phyloP scores from a whole-genome alignment of 495 filamentous ascomycete species.

The Cercophora samala region DNA sequence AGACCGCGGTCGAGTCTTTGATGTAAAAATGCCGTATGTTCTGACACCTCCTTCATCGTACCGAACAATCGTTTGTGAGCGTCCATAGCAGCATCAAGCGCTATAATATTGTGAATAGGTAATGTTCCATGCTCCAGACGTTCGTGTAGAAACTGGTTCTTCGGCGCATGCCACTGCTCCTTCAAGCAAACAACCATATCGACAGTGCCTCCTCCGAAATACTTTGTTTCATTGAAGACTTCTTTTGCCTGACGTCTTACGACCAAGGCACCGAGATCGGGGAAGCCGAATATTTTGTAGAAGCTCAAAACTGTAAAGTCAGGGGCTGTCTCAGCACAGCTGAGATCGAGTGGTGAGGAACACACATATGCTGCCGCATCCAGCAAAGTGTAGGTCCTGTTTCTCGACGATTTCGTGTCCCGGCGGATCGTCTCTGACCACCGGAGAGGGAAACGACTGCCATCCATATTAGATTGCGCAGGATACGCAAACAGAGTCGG shows the following conservation, averaged over 20 bases:
- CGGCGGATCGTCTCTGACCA: conserved; percentile 62
- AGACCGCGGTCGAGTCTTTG: conserved; percentile 58
- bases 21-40: conserved; percentile 69
- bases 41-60: conserved; percentile 65
- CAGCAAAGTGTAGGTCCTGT: conserved; percentile 65
- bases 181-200: conserved; percentile 65
- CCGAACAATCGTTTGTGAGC: conserved; percentile 67
- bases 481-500: conserved; percentile 74
- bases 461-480: conserved; percentile 91
- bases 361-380: conserved; percentile 85
- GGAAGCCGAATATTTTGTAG: conserved; percentile 97
- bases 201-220: conserved; percentile 95
- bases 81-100: conserved; percentile 67
- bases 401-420: conserved; percentile 5
- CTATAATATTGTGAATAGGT: conserved; percentile 84
- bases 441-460: conserved; percentile 65
- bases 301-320: conserved; percentile 91
- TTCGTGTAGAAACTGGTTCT: conserved; percentile 69
- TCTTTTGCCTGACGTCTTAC: conserved; percentile 66
- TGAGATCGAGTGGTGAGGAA: conserved; percentile 71
- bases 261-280: conserved; percentile 84
- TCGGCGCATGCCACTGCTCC: conserved; percentile 72
- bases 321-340: conserved; percentile 57
- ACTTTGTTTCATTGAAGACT: conserved; percentile 62
- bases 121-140: conserved; percentile 86